A percentile compares a stretch with the other conserved stretches of the same genome.
Conservation (phyloP, 75 land plant species). For the Pinus tabuliformis region DNA sequence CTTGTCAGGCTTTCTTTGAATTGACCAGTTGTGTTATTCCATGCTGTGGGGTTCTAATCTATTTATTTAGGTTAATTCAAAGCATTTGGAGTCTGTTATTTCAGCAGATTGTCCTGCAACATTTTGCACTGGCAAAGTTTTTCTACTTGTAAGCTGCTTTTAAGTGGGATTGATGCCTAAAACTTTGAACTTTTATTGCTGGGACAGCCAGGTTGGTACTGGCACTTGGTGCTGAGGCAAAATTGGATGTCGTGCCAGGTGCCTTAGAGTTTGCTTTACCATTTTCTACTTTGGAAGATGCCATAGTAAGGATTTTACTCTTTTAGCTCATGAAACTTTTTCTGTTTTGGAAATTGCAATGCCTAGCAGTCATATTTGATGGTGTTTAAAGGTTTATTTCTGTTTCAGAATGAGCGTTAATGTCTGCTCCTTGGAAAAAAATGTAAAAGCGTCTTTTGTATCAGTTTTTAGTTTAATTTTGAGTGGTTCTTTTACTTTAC, state of each 20-base stretch:
- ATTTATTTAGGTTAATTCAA: no score
- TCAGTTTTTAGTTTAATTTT: neutral
- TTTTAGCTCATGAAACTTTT: neutral
- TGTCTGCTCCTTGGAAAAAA: neutral
- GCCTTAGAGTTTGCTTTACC: slow-evolving; percentile 85
- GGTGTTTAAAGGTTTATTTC: neutral
- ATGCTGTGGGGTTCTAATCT: neutral
- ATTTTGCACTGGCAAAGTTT: neutral
- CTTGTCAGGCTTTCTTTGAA: neutral
- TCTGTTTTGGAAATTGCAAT: slow-evolving; percentile 4
- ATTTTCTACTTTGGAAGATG: slow-evolving; percentile 86
- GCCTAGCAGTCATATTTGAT: neutral
- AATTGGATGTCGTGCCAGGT: slow-evolving; percentile 85
- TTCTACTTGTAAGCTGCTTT: neutral
- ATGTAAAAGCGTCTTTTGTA: neutral
- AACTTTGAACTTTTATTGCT: neutral
- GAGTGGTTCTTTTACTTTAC: neutral
- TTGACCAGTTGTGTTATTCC: neutral
- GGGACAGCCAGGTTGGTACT: slow-evolving; percentile 98
- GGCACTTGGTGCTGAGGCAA: slow-evolving; percentile 91
- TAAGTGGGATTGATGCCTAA: neutral
- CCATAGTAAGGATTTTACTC: slow-evolving; percentile 44
- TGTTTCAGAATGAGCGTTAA: neutral
- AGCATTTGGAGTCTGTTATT: neutral
- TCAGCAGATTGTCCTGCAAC: neutral